Evolutionary conservation across 2,329 filamentous ascomycete species (phyloP).

Genomic region (Tolypocladium endophyticum): DNA sequence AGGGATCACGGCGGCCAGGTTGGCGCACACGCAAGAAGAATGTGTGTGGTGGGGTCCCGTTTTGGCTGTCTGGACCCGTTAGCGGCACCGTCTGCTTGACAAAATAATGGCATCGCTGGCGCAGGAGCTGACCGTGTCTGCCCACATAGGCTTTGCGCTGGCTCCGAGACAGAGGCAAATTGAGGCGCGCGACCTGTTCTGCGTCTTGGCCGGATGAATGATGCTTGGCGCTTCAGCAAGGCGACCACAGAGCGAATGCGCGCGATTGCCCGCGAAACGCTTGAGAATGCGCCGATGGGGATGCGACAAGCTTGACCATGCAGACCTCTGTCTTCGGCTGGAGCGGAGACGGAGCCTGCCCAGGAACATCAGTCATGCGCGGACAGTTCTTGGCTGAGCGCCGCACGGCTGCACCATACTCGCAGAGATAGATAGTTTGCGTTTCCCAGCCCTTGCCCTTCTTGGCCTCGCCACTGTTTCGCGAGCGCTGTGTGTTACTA

Average conservation of each 20-base stretch:
- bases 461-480: background rate
- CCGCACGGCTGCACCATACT: background rate
- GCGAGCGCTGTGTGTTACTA: background rate
- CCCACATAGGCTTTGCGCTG: background rate
- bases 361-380: background rate
- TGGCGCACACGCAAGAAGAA: background rate
- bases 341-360: background rate
- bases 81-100: background rate
- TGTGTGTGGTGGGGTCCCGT: background rate
- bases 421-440: too few relatives aligned
- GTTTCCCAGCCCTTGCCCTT: background rate
- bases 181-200: background rate
- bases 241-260: background rate
- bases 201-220: background rate
- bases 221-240: background rate
- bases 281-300: background rate
- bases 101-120: background rate
- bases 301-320: background rate
- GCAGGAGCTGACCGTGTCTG: background rate
- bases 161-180: background rate
- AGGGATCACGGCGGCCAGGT: slow-evolving; percentile 11
- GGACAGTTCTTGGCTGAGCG: background rate
- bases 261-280: background rate
- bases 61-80: background rate
- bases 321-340: background rate